Evolutionary conservation across 345 rosid genomes (phyloP), one percentile per base, ranked within the genome.

Genomic region (Clausena lansium): DNA sequence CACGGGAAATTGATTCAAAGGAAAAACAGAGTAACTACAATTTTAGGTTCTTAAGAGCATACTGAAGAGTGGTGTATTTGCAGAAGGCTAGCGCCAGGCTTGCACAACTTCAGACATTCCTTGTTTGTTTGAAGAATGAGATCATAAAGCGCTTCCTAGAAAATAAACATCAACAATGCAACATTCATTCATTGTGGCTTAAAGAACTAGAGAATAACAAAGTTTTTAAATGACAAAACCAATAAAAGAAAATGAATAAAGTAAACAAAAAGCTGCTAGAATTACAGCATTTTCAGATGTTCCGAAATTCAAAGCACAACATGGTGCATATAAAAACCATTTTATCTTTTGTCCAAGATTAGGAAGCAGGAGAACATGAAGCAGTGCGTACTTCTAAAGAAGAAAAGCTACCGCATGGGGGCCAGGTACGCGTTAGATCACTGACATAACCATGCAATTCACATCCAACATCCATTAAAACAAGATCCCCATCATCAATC

Each of bases 381-480:
- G 61, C 39, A 81, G 54, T 19, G 78, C 86, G 52, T 84, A 94
- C 98, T 83, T 96, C 96, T 79, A 83, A 81, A 69, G 93, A 77
- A 73, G 93, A 88, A 81, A 96, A 96, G 79, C 87, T 83, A 65
- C 99, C 99, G 65, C 87, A 80, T 20, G 95, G 94, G 33, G 97
- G 91, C 98, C 99, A 96, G 73, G 99, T 91, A 39, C 99, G 94
- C 73, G 99, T 92, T 80, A 96, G 93, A 82, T 96, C 98, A 80
- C 99, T 96, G 80, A 84, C 92, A 83, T 96, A 96, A 75, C 97
- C 97, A 86, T 96, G 97, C 79, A 94, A 86, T 87, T 96, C 98
- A 81, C 98, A 96, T 68, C 99, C 99, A 82, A 96, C 88, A 83
- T 94, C 99, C 98, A 96, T 84, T 90, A 96, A 84, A 84, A 92